Percentiles rank a stretch among this genome's conserved stretches.
These are phyloP conservation scores for Hypoxylon sp. DNA, from an alignment of 2,329 filamentous ascomycete species.

Conservation along the genomic window DNA sequence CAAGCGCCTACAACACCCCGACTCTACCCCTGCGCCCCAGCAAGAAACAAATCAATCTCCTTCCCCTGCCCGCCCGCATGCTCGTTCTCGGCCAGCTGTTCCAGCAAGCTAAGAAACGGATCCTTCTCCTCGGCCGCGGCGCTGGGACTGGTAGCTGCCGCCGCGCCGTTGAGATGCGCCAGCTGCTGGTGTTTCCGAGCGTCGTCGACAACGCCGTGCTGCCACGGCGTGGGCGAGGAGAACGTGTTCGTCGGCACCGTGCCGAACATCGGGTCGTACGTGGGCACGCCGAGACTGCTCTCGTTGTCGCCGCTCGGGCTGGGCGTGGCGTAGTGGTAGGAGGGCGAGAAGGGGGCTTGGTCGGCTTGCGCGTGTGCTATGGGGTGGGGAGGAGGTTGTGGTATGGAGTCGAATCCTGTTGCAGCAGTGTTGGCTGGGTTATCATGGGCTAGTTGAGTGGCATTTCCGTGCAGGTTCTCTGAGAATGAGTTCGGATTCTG, in stretches of 20 bases:
- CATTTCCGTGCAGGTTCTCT: slow-evolving; percentile 43
- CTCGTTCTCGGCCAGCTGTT: slow-evolving; percentile 86
- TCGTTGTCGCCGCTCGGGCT: slow-evolving; percentile 45
- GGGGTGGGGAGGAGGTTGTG: too few species aligned
- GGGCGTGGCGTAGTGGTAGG: slow-evolving; percentile 53
- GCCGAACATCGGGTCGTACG: slow-evolving; percentile 69
- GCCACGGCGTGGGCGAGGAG: slow-evolving; percentile 61
- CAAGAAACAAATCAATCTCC: slow-evolving; percentile 81
- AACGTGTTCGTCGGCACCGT: slow-evolving; percentile 62
- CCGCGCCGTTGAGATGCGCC: slow-evolving; percentile 61
- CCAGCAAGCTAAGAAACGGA: slow-evolving; percentile 79
- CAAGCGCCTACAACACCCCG: too few species aligned
- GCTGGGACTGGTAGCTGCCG: too few species aligned
- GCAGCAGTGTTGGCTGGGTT: slow-evolving; percentile 47
- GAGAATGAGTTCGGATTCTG: slow-evolving; percentile 51
- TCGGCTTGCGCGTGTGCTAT: slow-evolving; percentile 40
- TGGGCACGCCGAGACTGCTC: slow-evolving; percentile 44
- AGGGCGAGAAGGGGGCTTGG: slow-evolving; percentile 52
- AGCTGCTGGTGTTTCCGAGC: slow-evolving; percentile 50
- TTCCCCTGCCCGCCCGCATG: slow-evolving; percentile 72
- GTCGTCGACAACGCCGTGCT: slow-evolving; percentile 52
- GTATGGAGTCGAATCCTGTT: slow-evolving; percentile 50
- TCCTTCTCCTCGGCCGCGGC: slow-evolving; percentile 73
- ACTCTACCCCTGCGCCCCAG: slow-evolving; percentile 41
- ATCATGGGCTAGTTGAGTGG: slow-evolving; percentile 46